phyloP scores from a whole-genome alignment of 2,329 filamentous ascomycete genomes.

The Helicocarpus griseus region DNA sequence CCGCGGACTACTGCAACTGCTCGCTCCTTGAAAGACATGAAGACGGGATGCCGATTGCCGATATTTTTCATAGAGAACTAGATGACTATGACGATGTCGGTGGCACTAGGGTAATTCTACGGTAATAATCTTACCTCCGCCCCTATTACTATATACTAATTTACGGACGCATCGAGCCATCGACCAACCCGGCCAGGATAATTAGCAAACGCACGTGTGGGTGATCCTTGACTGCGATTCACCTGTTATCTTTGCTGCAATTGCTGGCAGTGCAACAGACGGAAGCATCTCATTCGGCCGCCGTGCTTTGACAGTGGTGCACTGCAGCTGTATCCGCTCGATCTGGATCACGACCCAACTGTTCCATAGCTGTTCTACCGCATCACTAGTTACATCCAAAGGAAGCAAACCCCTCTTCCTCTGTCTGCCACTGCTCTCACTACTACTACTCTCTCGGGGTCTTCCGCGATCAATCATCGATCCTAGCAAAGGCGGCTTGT shows the following conservation, averaged over 20 bases:
- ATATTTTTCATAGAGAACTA: no score
- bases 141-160: no score
- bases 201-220: neutral
- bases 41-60: no score
- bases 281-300: neutral
- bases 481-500: neutral
- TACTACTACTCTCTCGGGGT: neutral
- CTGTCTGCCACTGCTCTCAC: no score
- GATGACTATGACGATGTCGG: no score
- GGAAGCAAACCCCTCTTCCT: neutral
- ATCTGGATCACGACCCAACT: neutral
- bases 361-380: neutral
- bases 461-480: neutral
- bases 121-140: no score
- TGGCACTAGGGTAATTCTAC: no score
- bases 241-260: neutral
- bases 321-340: neutral
- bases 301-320: neutral
- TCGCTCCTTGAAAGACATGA: no score
- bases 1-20: no score
- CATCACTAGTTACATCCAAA: neutral
- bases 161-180: no score
- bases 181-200: no score
- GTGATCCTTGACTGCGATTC: neutral
- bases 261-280: neutral